Percentiles rank a stretch among this genome's conserved stretches.
These are phyloP conservation scores for Pseudonitzschia pungens DNA, from an alignment of 108 stramenopile species.

Conservation along the genomic window DNA sequence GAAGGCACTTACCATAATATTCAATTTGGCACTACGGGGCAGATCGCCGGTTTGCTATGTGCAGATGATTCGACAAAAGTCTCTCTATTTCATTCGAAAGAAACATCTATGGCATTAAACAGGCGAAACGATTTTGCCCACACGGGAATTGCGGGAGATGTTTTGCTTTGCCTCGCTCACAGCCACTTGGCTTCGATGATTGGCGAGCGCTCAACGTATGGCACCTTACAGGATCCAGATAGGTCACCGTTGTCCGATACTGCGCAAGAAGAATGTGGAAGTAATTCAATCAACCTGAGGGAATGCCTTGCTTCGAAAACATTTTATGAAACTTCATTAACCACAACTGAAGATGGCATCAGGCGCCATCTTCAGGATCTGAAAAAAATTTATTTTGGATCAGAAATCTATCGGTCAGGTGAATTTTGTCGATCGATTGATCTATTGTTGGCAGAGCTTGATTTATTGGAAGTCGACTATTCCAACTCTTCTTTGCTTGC, in stretches of 20 bases:
- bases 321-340: neutral
- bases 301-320: neutral
- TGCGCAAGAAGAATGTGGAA: constrained; percentile 5
- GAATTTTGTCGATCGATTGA: neutral
- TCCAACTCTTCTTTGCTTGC: neutral
- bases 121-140: constrained; percentile 6
- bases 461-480: neutral
- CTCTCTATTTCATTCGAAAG: constrained; percentile 23
- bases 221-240: neutral
- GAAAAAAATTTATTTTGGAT: neutral
- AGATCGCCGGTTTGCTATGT: constrained; percentile 53
- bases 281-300: neutral
- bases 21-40: constrained; percentile 57
- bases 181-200: constrained; percentile 63
- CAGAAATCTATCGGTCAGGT: neutral
- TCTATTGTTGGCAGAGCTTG: neutral
- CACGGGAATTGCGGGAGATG: constrained; percentile 18
- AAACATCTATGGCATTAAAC: constrained; percentile 12
- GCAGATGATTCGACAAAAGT: constrained; percentile 12
- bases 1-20: constrained; percentile 72
- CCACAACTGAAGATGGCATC: neutral
- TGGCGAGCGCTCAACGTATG: constrained; percentile 31
- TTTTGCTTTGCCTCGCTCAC: constrained; percentile 59
- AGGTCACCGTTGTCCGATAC: neutral
- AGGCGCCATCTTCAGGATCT: neutral